These are phyloP conservation scores for Yarrowia divulgata DNA, from an alignment of 805 yeast species.

Conservation along the genomic window DNA sequence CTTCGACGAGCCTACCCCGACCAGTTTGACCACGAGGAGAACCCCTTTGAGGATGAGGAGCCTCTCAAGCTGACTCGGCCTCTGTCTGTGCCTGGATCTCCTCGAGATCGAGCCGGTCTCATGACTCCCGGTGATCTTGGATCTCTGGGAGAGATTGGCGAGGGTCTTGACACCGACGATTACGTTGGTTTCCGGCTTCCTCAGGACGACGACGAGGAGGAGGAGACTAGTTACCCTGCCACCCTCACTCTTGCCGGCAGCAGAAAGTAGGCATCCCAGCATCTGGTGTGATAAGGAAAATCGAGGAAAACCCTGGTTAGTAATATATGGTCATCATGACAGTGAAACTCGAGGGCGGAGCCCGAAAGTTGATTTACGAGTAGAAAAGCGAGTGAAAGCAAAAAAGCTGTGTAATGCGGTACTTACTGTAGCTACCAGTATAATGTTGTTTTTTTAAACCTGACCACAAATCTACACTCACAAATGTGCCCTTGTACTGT, in stretches of 20 bases:
- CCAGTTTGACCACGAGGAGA: conserved; percentile 58
- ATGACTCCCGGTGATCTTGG: conserved; percentile 99
- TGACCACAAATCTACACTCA: no score
- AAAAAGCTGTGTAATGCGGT: no score
- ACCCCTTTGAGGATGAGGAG: conserved; percentile 48
- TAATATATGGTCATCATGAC: neutral
- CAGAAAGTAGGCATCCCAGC: neutral
- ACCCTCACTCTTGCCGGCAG: conserved; percentile 41
- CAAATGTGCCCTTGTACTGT: no score
- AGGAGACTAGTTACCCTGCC: conserved; percentile 47
- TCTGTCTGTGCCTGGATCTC: conserved; percentile 96
- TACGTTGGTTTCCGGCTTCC: conserved; percentile 59
- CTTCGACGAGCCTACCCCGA: conserved; percentile 94
- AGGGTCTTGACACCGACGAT: conserved; percentile 74
- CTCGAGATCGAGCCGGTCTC: conserved; percentile 71
- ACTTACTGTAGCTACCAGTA: no score
- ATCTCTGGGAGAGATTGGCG: conserved; percentile 88
- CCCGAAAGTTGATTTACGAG: no score
- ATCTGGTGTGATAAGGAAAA: no score
- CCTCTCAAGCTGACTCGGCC: conserved; percentile 79
- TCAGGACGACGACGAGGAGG: conserved; percentile 51
- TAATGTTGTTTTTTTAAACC: no score
- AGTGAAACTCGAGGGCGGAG: no score
- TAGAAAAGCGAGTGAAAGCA: no score
- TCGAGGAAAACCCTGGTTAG: conserved; percentile 8